A percentile compares a stretch with the other conserved stretches of the same genome.
phyloP scores from a whole-genome alignment of 2,329 filamentous ascomycete genomes.

The Pseudopyricularia cyperi region DNA sequence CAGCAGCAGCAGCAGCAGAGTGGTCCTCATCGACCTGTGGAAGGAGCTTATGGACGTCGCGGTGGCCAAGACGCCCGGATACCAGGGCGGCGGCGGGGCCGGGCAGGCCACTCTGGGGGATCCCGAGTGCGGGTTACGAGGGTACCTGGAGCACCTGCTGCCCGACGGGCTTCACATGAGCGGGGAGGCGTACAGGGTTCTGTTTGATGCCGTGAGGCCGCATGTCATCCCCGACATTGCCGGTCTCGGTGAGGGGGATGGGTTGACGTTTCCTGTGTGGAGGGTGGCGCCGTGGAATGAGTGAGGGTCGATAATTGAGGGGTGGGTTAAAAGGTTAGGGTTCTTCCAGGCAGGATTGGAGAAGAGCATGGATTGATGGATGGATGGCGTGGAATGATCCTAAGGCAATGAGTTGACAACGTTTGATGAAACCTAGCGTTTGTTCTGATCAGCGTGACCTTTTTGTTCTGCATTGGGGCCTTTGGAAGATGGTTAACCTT shows the following conservation, averaged over 20 bases:
- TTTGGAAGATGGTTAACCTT: too few species aligned
- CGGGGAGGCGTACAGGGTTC: conserved; percentile 36
- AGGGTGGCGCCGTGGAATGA: conserved; percentile 14
- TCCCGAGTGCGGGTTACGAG: conserved; percentile 32
- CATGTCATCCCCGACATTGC: conserved; percentile 33
- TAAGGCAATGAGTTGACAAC: too few species aligned
- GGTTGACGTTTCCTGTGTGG: conserved; percentile 35
- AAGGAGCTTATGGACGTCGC: conserved; percentile 61
- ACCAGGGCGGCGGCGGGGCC: conserved; percentile 32
- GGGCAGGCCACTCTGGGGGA: conserved; percentile 36
- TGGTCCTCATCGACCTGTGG: conserved; percentile 70
- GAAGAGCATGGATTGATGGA: too few species aligned
- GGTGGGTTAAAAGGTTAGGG: not conserved
- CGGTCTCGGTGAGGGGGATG: conserved; percentile 17
- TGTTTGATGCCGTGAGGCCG: conserved; percentile 33
- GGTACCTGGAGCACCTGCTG: conserved; percentile 37
- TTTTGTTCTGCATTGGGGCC: too few species aligned
- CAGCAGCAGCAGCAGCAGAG: conserved; percentile 27
- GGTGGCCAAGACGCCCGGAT: conserved; percentile 41
- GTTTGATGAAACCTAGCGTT: too few species aligned
- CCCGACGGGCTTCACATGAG: conserved; percentile 46
- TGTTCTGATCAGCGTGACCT: too few species aligned
- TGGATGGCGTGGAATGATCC: too few species aligned
- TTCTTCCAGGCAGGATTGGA: not conserved
- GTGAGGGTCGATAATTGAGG: conserved; percentile 5